Percentiles rank a stretch among this genome's conserved stretches.
These are phyloP conservation scores for Euphorbia peplus DNA, from an alignment of 345 rosid genomes.

Conservation along the genomic window DNA sequence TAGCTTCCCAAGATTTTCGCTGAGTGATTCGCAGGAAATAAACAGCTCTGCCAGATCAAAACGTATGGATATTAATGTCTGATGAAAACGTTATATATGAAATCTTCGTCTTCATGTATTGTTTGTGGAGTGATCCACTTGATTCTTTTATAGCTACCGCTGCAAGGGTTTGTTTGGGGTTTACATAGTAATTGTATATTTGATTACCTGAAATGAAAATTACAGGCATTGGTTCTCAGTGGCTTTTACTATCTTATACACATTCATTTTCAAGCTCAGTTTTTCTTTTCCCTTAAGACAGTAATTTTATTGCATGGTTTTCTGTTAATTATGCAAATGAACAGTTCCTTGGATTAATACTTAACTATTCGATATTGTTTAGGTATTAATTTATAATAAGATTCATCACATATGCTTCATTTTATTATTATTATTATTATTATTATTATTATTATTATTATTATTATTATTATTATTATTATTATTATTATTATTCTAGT, in stretches of 20 bases:
- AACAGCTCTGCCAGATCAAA: conserved; percentile 61
- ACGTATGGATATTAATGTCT: conserved; percentile 82
- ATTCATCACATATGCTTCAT: too few species aligned
- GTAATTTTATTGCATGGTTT: too few species aligned
- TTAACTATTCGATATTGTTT: too few species aligned
- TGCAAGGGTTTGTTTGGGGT: conserved; percentile 1
- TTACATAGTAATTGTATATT: conserved; percentile 18
- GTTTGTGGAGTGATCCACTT: conserved; percentile 7
- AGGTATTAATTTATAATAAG: too few species aligned
- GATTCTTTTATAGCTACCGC: conserved; percentile 27
- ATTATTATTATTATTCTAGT: too few species aligned
- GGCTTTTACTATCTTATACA: background rate
- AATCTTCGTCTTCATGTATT: background rate
- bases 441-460: too few species aligned
- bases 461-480: too few species aligned
- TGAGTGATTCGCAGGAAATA: conserved; percentile 48
- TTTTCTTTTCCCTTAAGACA: too few species aligned
- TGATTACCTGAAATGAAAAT: conserved; percentile 5
- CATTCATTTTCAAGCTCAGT: too few species aligned
- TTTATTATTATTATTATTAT: too few species aligned
- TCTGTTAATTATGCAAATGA: background rate
- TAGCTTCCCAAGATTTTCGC: conserved; percentile 68
- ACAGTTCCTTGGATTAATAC: too few species aligned
- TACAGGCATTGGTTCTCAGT: conserved; percentile 3
- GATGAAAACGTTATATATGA: conserved; percentile 11